These are phyloP conservation scores for Rhynchosporium secalis DNA, from an alignment of 2,329 filamentous ascomycete species.

Conservation along the genomic window DNA sequence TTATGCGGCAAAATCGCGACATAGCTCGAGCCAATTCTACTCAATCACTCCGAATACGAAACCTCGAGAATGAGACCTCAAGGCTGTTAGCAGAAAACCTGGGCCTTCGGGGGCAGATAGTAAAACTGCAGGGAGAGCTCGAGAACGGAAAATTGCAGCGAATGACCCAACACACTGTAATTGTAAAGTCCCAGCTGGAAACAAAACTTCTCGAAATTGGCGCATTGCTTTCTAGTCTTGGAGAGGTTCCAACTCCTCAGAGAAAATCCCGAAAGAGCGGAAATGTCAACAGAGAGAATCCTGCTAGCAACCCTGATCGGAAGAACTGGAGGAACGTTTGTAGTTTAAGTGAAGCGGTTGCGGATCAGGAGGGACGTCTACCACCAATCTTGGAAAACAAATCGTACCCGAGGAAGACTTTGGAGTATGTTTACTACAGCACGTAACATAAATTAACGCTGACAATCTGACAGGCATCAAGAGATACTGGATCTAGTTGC, in stretches of 20 bases:
- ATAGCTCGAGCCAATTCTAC: conserved; percentile 77
- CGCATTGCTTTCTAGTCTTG: conserved; percentile 65
- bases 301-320: conserved; percentile 50
- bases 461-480: conserved; percentile 33
- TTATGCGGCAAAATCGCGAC: conserved; percentile 81
- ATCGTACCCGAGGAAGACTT: conserved; percentile 63
- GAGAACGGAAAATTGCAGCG: conserved; percentile 60
- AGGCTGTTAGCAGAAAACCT: conserved; percentile 79
- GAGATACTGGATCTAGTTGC: conserved; percentile 35
- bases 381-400: conserved; percentile 72
- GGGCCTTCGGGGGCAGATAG: conserved; percentile 66
- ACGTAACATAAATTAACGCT: conserved; percentile 7
- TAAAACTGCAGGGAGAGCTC: conserved; percentile 67
- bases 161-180: conserved; percentile 64
- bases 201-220: conserved; percentile 71
- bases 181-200: conserved; percentile 71
- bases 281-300: conserved; percentile 40
- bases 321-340: conserved; percentile 52
- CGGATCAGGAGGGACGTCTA: conserved; percentile 47
- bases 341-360: conserved; percentile 40
- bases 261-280: conserved; percentile 46
- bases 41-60: conserved; percentile 74
- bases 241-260: conserved; percentile 58
- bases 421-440: conserved; percentile 55
- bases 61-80: conserved; percentile 73